Evolutionary conservation across 192 early-diverging fungal species (phyloP), one percentile per base, ranked within the genome.

Genomic region (Rhizophagus clarus): DNA sequence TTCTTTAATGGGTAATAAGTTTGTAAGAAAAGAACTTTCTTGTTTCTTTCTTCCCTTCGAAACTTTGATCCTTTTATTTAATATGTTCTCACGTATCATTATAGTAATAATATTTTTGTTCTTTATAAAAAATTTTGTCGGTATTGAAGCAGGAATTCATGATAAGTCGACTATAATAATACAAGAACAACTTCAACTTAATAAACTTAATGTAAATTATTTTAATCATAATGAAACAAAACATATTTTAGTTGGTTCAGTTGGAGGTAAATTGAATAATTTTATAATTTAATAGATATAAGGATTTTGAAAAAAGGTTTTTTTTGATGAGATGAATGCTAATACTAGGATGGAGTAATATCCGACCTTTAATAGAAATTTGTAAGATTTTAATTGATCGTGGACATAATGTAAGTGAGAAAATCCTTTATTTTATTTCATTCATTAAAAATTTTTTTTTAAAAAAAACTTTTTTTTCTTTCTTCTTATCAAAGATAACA

Each of bases 361-460:
- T 74, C 60, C 42, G 51, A 24, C 72, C 72, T 10, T 28, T 45
- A 56, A 9, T 74, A 29, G 72, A 74, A 56, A 74, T 74, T 20
- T 31, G n/a, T 9, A 74, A 74, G 31, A 74, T 74, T 32, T 24
- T 74, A 60, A 15, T 49, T 20, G 28, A 74, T 49, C 72, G 51
- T 32, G 72, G 72, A 49, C n/a, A 74, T 15, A 74, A 74, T 74
- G 72, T 74, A 56, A 74, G 7, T 2, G 31, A 14, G n/a, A 74
- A 28, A n/a, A 5, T 31, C 20, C 47, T 45, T 4, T 17, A 42
- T 9, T 72, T 72, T 72, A 26, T n/a, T n/a, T n/a, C n/a, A n/a
- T n/a, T n/a, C n/a, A n/a, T n/a, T 28, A 9, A 12, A 49, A 11
- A 8, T 31, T 73, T 4, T 15, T 10, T 28, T 73, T 26, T 10